These are phyloP conservation scores for Coemansia sp. DNA, from an alignment of 192 early-diverging fungal genomes.

Conservation along the genomic window DNA sequence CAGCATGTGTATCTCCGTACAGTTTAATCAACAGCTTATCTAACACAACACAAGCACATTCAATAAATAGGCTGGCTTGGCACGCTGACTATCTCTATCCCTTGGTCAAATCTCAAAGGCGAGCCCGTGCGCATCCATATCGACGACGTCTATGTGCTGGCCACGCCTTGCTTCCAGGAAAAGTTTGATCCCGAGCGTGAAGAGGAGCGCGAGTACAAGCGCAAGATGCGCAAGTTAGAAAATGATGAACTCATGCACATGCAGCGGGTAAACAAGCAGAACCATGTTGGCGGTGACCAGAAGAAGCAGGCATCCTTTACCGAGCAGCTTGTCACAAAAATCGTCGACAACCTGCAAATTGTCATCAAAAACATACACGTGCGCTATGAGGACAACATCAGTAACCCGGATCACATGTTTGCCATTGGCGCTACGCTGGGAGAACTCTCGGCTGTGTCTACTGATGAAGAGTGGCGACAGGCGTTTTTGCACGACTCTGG, in stretches of 20 bases:
- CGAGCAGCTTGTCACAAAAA: conserved; percentile 86
- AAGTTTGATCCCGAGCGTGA: conserved; percentile 84
- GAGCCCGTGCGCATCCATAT: conserved; percentile 88
- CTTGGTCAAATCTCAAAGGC: conserved; percentile 95
- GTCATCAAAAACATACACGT: conserved; percentile 95
- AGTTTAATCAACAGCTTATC: too few species aligned
- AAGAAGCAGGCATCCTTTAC: conserved; percentile 82
- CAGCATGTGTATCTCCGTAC: background rate
- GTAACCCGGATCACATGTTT: conserved; percentile 76
- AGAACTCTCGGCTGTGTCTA: conserved; percentile 90
- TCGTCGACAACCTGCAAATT: conserved; percentile 95
- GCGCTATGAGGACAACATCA: conserved; percentile 87
- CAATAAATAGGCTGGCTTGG: conserved; percentile 79
- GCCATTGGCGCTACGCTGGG: conserved; percentile 84
- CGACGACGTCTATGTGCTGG: conserved; percentile 85
- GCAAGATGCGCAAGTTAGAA: conserved; percentile 83
- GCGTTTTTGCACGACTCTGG: conserved; percentile 77
- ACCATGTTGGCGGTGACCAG: conserved; percentile 45
- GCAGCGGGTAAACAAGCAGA: conserved; percentile 30
- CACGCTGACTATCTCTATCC: conserved; percentile 87
- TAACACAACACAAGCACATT: background rate
- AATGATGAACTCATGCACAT: conserved; percentile 38
- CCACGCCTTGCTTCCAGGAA: conserved; percentile 74
- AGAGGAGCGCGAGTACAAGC: conserved; percentile 68
- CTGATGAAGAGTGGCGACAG: conserved; percentile 79